Base-by-base conservation (phyloP, 257 asterid species). In the Mitragyna speciosa region DNA sequence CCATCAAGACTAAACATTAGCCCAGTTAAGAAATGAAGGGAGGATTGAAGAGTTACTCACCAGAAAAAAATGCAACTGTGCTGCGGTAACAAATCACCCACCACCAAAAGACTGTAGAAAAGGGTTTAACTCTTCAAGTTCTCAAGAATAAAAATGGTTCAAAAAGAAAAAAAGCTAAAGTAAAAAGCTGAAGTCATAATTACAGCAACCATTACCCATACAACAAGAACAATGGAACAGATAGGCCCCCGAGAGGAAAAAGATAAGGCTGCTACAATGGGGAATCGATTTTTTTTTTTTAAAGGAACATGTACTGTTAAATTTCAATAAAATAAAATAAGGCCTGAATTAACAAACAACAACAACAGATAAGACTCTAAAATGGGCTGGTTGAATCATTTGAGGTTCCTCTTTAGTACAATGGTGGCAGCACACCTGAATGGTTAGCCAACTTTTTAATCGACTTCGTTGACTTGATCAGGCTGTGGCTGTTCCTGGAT, bases 401-500 rank as follows among this genome's bases (percentile, higher is more conserved):
- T 77, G 73, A 48, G 67, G 65, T 49, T 75, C 66, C 80, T 77
- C 54, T 78, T 45, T 66, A 17, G 76, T 69, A 71, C 72, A 84
- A 75, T 73, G 73, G 76, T 58, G 54, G 81, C 64, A 58, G 82
- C 79, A 56, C 78, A 24, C 48, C 43, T 30, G 64, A 70, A 52
- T 31, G 48, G 20, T 17, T 5, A 8, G 61, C 12, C 19, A 3
- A 61, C 16, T 11, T 52, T 41, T 82, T 65, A 91, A 64, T 87
- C 87, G 3, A 86, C 82, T 78, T 91, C 94, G n/a, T 87, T 85
- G 70, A 86, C 89, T 47, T 78, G 87, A 75, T 92, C 91, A 30
- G 78, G 41, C 80, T 76, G 90, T 66, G 78, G 41, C 80, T 76
- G 90, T 66, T 85, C 87, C 15, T 81, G 86, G 41, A 77, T 72